These are phyloP conservation scores for Isatis tinctoria DNA, from an alignment of 345 rosid genomes.

Conservation along the genomic window DNA sequence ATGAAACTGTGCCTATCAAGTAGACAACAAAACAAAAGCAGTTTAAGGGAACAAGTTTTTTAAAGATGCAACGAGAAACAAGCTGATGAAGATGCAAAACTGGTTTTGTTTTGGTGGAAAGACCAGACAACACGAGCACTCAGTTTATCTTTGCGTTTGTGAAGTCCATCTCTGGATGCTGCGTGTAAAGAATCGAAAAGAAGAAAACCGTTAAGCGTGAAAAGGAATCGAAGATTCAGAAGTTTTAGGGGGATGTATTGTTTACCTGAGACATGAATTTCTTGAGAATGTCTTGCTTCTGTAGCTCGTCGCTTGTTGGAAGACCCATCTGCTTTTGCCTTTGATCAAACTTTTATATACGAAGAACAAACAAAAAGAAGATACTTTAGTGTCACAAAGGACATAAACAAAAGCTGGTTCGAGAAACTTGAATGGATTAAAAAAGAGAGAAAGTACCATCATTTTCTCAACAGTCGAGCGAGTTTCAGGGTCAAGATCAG, in stretches of 20 bases:
- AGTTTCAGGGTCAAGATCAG: conserved; percentile 88
- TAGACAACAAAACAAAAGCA: conserved; percentile 17
- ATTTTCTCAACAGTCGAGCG: conserved; percentile 90
- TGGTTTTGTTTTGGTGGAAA: not conserved
- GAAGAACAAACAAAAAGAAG: not conserved
- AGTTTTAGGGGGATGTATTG: not conserved
- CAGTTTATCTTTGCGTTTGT: conserved; percentile 70
- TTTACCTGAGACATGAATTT: conserved; percentile 67
- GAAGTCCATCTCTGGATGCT: conserved; percentile 99
- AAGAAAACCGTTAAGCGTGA: not conserved
- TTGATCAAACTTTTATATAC: conserved; percentile 71
- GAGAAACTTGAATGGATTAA: not conserved
- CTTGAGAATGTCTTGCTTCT: conserved; percentile 89
- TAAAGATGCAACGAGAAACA: conserved; percentile 4
- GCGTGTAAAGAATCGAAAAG: conserved; percentile 27
- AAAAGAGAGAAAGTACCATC: conserved; percentile 60
- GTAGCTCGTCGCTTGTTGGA: conserved; percentile 90
- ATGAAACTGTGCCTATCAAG: conserved; percentile 10
- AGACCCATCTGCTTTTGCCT: conserved; percentile 98
- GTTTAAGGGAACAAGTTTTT: not conserved
- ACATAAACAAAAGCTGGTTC: not conserved
- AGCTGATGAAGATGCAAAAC: conserved; percentile 16
- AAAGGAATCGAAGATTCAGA: not conserved
- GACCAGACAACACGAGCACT: not conserved
- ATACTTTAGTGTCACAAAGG: not conserved